These are phyloP conservation scores for Triticum turgidum DNA, from an alignment of 176 grass and related monocot species.

Conservation along the genomic window DNA sequence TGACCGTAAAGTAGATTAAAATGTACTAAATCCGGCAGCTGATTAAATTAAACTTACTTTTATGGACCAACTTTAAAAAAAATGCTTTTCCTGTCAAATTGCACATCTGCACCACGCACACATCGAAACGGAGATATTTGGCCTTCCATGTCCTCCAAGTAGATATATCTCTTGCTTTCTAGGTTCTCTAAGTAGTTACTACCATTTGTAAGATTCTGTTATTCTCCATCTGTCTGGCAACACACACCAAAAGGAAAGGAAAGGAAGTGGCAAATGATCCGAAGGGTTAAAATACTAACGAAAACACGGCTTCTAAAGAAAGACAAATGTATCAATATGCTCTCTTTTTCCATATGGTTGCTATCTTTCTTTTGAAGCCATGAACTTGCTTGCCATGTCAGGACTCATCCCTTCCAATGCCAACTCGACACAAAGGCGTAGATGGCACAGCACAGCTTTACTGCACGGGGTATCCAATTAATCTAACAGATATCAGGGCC, in stretches of 20 bases:
- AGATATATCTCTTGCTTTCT: conserved; percentile 32
- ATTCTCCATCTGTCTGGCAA: conserved; percentile 26
- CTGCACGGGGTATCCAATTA: conserved; percentile 30
- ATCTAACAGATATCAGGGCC: conserved; percentile 35
- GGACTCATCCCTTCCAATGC: conserved; percentile 47
- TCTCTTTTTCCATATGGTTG: not conserved
- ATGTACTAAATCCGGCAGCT: not conserved
- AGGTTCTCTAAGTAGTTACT: conserved; percentile 44
- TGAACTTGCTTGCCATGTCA: conserved; percentile 16
- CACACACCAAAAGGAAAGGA: conserved; percentile 1
- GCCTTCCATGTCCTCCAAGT: conserved; percentile 11
- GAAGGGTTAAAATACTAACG: conserved; percentile 24
- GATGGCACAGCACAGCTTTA: conserved; percentile 27
- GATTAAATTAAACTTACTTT: not conserved
- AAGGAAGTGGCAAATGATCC: conserved; percentile 35
- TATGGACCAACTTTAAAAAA: no score
- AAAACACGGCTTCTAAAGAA: conserved; percentile 25
- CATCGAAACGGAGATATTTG: conserved; percentile 11
- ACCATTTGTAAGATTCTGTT: conserved; percentile 43
- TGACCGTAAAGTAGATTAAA: not conserved
- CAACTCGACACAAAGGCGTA: conserved; percentile 28
- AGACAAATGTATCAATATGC: not conserved
- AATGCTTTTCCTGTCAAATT: not conserved
- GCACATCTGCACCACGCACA: not conserved
- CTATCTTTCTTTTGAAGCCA: conserved; percentile 33